A percentile compares a stretch with the other conserved stretches of the same genome.
These are phyloP conservation scores for Cyclotella baltica DNA, from an alignment of 108 stramenopile genomes.

Conservation along the genomic window DNA sequence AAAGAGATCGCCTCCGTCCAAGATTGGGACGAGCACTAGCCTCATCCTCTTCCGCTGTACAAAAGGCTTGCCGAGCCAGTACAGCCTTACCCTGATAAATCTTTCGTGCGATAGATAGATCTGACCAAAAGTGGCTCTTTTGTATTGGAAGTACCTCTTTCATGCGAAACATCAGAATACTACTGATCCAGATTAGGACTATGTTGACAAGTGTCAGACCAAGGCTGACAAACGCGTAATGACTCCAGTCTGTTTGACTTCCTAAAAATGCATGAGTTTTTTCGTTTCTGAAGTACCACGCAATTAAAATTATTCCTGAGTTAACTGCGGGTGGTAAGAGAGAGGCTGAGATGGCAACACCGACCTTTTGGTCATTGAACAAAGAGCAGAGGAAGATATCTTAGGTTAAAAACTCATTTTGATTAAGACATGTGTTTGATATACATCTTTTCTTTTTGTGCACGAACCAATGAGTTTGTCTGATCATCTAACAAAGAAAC, in stretches of 20 bases:
- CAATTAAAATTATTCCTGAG: constrained; percentile 25
- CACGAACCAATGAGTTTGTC: constrained; percentile 66
- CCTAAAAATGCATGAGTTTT: not conserved
- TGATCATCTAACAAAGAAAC: constrained; percentile 77
- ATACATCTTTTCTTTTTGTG: constrained; percentile 84
- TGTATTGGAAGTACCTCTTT: constrained; percentile 43
- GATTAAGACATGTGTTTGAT: no score
- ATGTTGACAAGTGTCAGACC: constrained; percentile 30
- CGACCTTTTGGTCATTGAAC: constrained; percentile 49
- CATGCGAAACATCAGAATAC: constrained; percentile 34
- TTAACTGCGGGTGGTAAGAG: constrained; percentile 86
- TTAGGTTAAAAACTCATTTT: no score
- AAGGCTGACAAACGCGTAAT: constrained; percentile 10
- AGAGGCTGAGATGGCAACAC: constrained; percentile 85
- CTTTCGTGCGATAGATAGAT: constrained; percentile 35
- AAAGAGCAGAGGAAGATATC: constrained; percentile 8
- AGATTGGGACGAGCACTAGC: no score
- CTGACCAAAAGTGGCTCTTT: constrained; percentile 49
- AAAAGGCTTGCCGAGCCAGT: constrained; percentile 1
- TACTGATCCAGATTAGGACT: constrained; percentile 22
- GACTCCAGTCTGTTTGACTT: not conserved
- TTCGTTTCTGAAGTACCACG: not conserved
- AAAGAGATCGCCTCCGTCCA: no score
- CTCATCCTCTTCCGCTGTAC: no score
- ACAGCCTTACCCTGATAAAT: constrained; percentile 34